A percentile compares a stretch with the other conserved stretches of the same genome.
Evolutionary conservation across 768 basidiomycete genomes (phyloP).

Genomic region (Rhizopogon roseolus): DNA sequence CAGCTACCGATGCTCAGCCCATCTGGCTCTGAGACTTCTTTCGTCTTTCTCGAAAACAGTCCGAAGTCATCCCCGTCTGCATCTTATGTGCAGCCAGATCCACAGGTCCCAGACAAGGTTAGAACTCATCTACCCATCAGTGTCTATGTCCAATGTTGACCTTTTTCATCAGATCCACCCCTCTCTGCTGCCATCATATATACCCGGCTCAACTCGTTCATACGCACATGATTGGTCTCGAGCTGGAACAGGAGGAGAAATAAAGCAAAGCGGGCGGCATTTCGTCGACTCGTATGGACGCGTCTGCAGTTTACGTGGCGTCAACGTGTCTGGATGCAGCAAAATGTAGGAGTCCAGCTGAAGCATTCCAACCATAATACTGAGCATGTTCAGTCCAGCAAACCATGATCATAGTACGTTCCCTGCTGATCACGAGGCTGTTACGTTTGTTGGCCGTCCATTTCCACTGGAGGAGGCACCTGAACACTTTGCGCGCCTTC

Average conservation of each 20-base stretch:
- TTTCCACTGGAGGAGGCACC: slow-evolving; percentile 88
- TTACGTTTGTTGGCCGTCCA: slow-evolving; percentile 87
- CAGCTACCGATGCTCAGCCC: slow-evolving; percentile 15
- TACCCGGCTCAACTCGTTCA: slow-evolving; percentile 41
- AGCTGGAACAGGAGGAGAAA: slow-evolving; percentile 46
- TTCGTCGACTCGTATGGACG: slow-evolving; percentile 80
- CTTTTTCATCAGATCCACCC: slow-evolving; percentile 33
- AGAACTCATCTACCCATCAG: background rate
- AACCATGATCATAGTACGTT: slow-evolving; percentile 67
- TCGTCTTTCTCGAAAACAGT: slow-evolving; percentile 38
- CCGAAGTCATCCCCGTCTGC: slow-evolving; percentile 4
- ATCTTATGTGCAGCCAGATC: background rate
- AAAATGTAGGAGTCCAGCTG: slow-evolving; percentile 59
- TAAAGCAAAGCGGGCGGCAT: slow-evolving; percentile 67
- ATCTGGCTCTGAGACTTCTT: slow-evolving; percentile 41
- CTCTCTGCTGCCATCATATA: slow-evolving; percentile 39
- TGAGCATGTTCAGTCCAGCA: slow-evolving; percentile 43
- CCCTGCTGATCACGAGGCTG: slow-evolving; percentile 54
- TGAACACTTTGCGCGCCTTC: slow-evolving; percentile 73
- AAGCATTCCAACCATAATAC: background rate
- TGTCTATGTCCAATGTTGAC: background rate
- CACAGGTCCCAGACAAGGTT: background rate
- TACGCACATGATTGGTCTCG: slow-evolving; percentile 76
- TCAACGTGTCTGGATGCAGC: slow-evolving; percentile 77
- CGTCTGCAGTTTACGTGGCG: slow-evolving; percentile 77